Conservation (phyloP, 169 alveolate species). For the Cryptosporidium parvum region DNA sequence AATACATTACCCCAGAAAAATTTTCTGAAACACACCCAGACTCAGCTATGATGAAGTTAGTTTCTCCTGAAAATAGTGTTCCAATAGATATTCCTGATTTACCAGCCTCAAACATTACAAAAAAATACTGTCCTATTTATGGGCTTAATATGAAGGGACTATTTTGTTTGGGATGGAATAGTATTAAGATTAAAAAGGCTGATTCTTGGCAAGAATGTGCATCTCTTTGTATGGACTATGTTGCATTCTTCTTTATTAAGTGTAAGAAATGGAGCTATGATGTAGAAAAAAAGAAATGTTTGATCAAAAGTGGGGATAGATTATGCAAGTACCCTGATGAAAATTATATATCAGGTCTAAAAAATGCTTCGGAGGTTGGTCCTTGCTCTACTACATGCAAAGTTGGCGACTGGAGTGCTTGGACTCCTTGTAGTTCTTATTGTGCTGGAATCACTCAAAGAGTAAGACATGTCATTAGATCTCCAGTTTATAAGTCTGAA, state of each 20-base stretch:
- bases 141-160: slow-evolving; percentile 61
- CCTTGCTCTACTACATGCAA: slow-evolving; percentile 63
- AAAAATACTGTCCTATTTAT: slow-evolving; percentile 40
- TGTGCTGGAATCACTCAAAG: slow-evolving; percentile 76
- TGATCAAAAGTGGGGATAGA: slow-evolving; percentile 42
- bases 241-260: slow-evolving; percentile 47
- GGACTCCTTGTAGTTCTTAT: slow-evolving; percentile 61
- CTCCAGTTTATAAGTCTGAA: slow-evolving; percentile 63
- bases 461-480: slow-evolving; percentile 76
- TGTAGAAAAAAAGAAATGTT: slow-evolving; percentile 58
- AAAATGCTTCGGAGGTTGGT: slow-evolving; percentile 54
- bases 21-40: slow-evolving; percentile 29
- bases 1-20: slow-evolving; percentile 54
- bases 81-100: slow-evolving; percentile 62
- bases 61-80: not conserved
- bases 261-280: slow-evolving; percentile 72
- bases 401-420: slow-evolving; percentile 75
- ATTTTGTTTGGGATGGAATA: slow-evolving; percentile 55
- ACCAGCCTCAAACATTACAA: slow-evolving; percentile 35
- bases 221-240: slow-evolving; percentile 51
- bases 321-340: slow-evolving; percentile 67
- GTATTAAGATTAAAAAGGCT: slow-evolving; percentile 33
- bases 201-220: slow-evolving; percentile 71
- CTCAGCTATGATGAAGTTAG: not conserved
- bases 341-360: slow-evolving; percentile 51